Evolutionary conservation across 2,329 filamentous ascomycete genomes (phyloP), one percentile per base, ranked within the genome.

Genomic region (Pestalotiopsis sp.): DNA sequence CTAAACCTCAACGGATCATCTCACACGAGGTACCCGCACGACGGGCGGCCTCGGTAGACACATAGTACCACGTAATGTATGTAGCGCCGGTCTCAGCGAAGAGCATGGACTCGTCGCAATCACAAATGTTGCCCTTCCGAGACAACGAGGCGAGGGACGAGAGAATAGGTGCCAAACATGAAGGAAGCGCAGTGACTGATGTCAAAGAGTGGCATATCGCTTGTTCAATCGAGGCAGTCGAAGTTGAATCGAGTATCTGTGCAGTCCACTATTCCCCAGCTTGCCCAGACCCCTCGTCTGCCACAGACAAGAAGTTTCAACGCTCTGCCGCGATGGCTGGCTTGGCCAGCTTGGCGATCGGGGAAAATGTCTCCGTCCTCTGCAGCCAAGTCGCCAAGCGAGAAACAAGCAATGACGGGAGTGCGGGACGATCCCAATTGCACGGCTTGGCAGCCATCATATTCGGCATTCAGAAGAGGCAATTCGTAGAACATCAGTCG

Each of bases 371-470:
- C 31, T 36, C n/a, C 27, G 36, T 14, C n/a, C 17, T 36, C 59
- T 36, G 59, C 38, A 64, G 61, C 39, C 61, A 64, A 64, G 61
- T 38, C 38, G 38, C 61, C 61, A 64, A 64, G 61, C 59, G 59
- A 52, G 25, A 64, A 64, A 64, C 61, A 64, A 64, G 61, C 61
- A 64, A 64, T 38, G 25, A 64, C 61, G 61, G 61, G n/a, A 25
- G 23, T 64, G 61, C 61, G 38, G 38, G 61, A 49, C n/a, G 39
- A 64, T 64, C 41, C 20, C 45, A 52, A 45, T 25, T 25, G 39
- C 38, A 41, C 38, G 61, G 20, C 61, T 64, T 64, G 61, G 31
- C 59, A 36, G n/a, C 31, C 31, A 61, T 61, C 59, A 39, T 61
- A 14, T 52, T 52, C 20, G 23, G 25, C 11, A 23, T 36, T 59